Percentiles rank a stretch among this genome's conserved stretches.
Evolutionary conservation across 805 yeast genomes (phyloP).

Genomic region (Kluyveromyces nonfermentans): DNA sequence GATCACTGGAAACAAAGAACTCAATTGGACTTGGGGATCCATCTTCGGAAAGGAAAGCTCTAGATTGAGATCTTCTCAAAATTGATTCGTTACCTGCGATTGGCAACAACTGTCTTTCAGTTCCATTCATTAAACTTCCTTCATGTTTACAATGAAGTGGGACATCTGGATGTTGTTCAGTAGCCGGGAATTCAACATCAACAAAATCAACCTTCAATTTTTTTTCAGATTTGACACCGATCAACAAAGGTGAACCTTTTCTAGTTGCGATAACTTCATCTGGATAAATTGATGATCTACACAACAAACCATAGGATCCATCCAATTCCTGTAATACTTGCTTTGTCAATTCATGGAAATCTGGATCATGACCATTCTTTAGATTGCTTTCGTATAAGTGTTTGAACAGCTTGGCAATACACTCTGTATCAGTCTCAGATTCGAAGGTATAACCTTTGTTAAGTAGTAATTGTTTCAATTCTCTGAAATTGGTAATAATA

Average conservation of each 20-base stretch:
- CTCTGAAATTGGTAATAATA: constrained; percentile 92
- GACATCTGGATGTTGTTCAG: constrained; percentile 30
- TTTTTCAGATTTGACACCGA: constrained; percentile 94
- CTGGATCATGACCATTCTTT: constrained; percentile 67
- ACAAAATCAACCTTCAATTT: constrained; percentile 96
- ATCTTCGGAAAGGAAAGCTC: constrained; percentile 93
- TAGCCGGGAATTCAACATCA: constrained; percentile 92
- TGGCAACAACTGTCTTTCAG: constrained; percentile 34
- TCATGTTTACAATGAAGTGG: constrained; percentile 21
- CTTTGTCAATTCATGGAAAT: constrained; percentile 87
- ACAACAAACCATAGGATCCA: constrained; percentile 95
- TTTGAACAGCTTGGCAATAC: constrained; percentile 91
- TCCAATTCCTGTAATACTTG: constrained; percentile 87
- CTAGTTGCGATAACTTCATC: constrained; percentile 95
- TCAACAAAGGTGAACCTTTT: constrained; percentile 94
- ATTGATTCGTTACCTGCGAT: constrained; percentile 45
- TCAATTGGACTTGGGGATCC: constrained; percentile 90
- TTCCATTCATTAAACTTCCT: constrained; percentile 11
- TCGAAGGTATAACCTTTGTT: constrained; percentile 77
- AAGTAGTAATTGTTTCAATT: constrained; percentile 69
- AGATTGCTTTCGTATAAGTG: constrained; percentile 74
- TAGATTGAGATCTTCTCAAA: constrained; percentile 83
- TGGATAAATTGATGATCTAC: constrained; percentile 86
- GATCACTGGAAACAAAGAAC: constrained; percentile 93
- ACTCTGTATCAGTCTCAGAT: constrained; percentile 95